Conservation (phyloP, 352 stramenopile species). For the Globisporangium cystogenes region DNA sequence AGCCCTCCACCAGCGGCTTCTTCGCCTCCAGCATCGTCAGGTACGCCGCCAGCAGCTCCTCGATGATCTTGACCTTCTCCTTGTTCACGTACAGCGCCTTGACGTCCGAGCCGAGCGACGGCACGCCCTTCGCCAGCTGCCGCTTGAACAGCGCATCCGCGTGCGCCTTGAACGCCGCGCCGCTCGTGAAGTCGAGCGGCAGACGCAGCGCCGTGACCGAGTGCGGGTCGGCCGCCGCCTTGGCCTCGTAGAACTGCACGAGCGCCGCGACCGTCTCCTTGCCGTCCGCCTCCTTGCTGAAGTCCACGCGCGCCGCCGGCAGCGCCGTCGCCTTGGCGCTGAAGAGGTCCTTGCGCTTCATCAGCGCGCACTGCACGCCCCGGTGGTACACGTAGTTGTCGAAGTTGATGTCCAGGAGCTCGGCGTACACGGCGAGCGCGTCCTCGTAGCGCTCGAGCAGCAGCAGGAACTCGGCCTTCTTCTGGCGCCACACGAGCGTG, state of each 20-base stretch:
- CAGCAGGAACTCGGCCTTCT: conserved; percentile 71
- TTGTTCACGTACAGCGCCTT: conserved; percentile 83
- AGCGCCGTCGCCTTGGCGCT: conserved; percentile 32
- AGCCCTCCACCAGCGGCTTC: conserved; percentile 36
- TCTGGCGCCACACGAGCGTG: conserved; percentile 69
- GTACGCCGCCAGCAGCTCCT: conserved; percentile 76
- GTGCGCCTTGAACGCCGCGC: conserved; percentile 66
- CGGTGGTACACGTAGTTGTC: conserved; percentile 90
- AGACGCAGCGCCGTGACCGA: conserved; percentile 88
- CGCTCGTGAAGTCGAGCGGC: conserved; percentile 85
- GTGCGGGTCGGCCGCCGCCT: conserved; percentile 45
- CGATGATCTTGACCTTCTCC: conserved; percentile 57
- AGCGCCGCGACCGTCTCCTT: conserved; percentile 48
- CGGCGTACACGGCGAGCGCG: conserved; percentile 53
- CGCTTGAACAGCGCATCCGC: conserved; percentile 54
- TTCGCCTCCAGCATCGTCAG: conserved; percentile 63
- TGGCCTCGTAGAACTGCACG: conserved; percentile 36
- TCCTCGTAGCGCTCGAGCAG: conserved; percentile 61
- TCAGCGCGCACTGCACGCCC: conserved; percentile 79
- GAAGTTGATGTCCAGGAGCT: conserved; percentile 82
- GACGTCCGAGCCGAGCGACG: conserved; percentile 92
- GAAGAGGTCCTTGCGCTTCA: conserved; percentile 52
- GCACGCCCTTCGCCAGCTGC: conserved; percentile 90
- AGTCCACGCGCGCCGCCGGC: conserved; percentile 47
- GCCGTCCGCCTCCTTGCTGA: conserved; percentile 33